Conservation (phyloP, 2,329 filamentous ascomycete species). For the Colletotrichum agaves region DNA sequence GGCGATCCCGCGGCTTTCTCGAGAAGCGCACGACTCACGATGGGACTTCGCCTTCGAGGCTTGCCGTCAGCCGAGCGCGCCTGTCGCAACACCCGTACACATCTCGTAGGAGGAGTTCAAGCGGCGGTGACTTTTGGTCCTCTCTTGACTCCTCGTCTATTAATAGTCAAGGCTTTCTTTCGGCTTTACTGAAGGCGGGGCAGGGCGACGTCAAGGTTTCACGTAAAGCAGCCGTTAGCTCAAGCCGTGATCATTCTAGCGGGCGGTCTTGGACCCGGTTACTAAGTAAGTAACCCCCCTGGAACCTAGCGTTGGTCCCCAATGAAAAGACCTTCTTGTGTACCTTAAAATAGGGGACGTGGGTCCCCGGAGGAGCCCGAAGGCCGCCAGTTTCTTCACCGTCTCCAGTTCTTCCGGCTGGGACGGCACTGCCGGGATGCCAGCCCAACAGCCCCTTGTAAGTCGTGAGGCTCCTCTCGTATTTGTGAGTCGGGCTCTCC, state of each 20-base stretch:
- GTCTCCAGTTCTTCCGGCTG: background rate
- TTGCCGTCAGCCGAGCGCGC: conserved; percentile 24
- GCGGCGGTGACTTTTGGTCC: background rate
- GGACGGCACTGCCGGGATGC: too few species aligned
- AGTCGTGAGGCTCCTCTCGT: conserved; percentile 29
- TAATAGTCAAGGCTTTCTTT: conserved; percentile 25
- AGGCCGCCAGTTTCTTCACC: background rate
- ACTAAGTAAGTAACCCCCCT: too few species aligned
- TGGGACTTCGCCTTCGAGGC: background rate
- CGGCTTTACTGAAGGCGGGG: conserved; percentile 7
- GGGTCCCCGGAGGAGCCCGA: too few species aligned
- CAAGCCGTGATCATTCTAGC: background rate
- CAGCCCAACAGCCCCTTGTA: background rate
- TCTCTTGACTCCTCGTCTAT: conserved; percentile 12
- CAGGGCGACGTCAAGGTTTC: conserved; percentile 4
- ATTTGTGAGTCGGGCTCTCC: conserved; percentile 25
- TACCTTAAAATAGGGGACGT: conserved; percentile 23
- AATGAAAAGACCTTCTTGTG: background rate
- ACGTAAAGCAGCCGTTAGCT: background rate
- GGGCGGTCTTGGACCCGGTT: too few species aligned
- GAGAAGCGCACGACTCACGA: conserved; percentile 5
- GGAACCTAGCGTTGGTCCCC: conserved; percentile 10
- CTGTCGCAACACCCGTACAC: too few species aligned
- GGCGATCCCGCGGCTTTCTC: conserved; percentile 10
- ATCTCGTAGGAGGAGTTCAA: too few species aligned